These are phyloP conservation scores for Golubevia pallescens DNA, from an alignment of 1,284 basidiomycete species.

Conservation along the genomic window DNA sequence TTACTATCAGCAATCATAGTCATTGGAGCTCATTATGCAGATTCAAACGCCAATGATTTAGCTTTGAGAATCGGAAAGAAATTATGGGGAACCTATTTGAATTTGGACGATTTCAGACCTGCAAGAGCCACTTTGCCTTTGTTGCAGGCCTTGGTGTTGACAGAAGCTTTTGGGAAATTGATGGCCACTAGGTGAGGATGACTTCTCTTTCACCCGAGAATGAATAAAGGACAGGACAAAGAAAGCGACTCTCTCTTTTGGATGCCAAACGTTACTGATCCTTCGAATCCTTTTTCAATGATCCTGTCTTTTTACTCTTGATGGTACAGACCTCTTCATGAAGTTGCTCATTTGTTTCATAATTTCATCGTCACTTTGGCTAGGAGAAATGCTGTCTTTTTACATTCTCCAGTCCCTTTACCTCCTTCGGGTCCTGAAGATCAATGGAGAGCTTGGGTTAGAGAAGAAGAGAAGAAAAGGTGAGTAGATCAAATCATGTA, in stretches of 20 bases:
- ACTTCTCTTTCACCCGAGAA: too few species aligned
- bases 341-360: slow-evolving; percentile 49
- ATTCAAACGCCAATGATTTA: slow-evolving; percentile 31
- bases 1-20: slow-evolving; percentile 41
- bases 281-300: too few species aligned
- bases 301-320: too few species aligned
- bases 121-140: slow-evolving; percentile 38
- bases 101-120: slow-evolving; percentile 42
- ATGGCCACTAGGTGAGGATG: slow-evolving; percentile 43
- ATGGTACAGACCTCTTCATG: slow-evolving; percentile 44
- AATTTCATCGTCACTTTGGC: slow-evolving; percentile 44
- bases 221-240: too few species aligned
- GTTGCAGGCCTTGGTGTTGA: slow-evolving; percentile 42
- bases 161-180: slow-evolving; percentile 40
- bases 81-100: slow-evolving; percentile 42
- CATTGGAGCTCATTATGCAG: slow-evolving; percentile 41
- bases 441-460: slow-evolving; percentile 36
- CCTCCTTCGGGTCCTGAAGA: neutral
- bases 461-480: slow-evolving; percentile 47
- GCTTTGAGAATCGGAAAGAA: slow-evolving; percentile 38
- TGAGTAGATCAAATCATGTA: too few species aligned
- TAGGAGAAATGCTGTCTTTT: slow-evolving; percentile 43
- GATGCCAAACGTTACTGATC: too few species aligned
- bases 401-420: slow-evolving; percentile 2
- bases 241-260: too few species aligned